phyloP scores from a whole-genome alignment of 2,329 filamentous ascomycete genomes.

The Alternaria hordeiaustralica region DNA sequence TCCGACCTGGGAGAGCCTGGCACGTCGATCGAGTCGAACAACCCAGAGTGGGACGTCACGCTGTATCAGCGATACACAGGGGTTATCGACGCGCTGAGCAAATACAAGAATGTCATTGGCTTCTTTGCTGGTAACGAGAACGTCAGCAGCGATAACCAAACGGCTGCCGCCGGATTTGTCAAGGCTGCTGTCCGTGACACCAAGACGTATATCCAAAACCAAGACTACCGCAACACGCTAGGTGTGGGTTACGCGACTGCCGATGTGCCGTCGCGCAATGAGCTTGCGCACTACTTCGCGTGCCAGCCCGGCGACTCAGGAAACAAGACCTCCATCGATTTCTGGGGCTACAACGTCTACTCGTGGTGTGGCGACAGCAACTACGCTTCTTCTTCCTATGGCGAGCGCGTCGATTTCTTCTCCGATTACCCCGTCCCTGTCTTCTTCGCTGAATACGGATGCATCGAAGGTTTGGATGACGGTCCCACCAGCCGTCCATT shows the following conservation, averaged over 20 bases:
- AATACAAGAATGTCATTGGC: slow-evolving; percentile 90
- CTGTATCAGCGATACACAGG: slow-evolving; percentile 81
- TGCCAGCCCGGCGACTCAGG: slow-evolving; percentile 65
- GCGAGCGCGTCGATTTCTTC: slow-evolving; percentile 84
- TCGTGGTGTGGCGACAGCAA: slow-evolving; percentile 92
- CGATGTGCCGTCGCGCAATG: slow-evolving; percentile 82
- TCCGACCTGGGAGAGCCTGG: slow-evolving; percentile 70
- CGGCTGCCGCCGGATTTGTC: slow-evolving; percentile 86
- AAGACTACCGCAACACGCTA: slow-evolving; percentile 72
- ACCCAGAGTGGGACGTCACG: slow-evolving; percentile 78
- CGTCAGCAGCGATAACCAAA: slow-evolving; percentile 85
- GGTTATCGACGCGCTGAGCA: slow-evolving; percentile 79
- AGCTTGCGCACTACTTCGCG: slow-evolving; percentile 93
- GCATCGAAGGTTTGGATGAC: slow-evolving; percentile 64
- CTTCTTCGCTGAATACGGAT: slow-evolving; percentile 99
- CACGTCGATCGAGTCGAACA: slow-evolving; percentile 81
- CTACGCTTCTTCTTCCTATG: slow-evolving; percentile 78
- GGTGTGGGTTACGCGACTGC: slow-evolving; percentile 96
- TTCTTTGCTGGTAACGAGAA: slow-evolving; percentile 99
- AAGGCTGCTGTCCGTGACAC: slow-evolving; percentile 96
- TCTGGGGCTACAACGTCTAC: slow-evolving; percentile 99
- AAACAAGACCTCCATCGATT: slow-evolving; percentile 74
- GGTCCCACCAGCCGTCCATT: slow-evolving; percentile 71
- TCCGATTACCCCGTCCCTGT: slow-evolving; percentile 86
- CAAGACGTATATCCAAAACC: slow-evolving; percentile 86